Evolutionary conservation across 495 filamentous ascomycete species (phyloP).

Genomic region (Aspergillus bertholletiae): DNA sequence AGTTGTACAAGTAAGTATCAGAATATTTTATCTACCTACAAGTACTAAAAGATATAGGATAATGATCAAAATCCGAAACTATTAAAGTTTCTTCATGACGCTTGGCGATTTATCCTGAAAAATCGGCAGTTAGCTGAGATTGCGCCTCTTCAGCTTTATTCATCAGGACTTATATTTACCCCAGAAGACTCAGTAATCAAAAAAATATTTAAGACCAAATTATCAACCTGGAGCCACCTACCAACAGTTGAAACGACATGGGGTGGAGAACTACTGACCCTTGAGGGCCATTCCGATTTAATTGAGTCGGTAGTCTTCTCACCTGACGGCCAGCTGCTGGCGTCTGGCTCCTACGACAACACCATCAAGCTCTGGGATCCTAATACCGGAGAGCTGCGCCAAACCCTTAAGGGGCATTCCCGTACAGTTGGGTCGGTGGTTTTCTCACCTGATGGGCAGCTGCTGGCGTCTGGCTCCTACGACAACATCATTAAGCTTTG

Average conservation of each 20-base stretch:
- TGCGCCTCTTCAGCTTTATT: neutral
- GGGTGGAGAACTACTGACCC: constrained; percentile 12
- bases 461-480: neutral
- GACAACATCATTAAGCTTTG: constrained; percentile 34
- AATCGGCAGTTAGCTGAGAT: constrained; percentile 29
- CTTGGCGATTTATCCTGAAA: constrained; percentile 26
- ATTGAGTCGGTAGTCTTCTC: neutral
- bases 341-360: too few species aligned
- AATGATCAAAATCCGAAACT: constrained; percentile 14
- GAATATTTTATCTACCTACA: neutral
- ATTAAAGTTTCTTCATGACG: constrained; percentile 25
- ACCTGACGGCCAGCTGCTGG: neutral
- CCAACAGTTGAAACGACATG: constrained; percentile 8
- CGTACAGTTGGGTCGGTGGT: neutral
- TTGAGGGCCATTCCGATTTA: constrained; percentile 13
- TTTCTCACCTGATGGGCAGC: neutral
- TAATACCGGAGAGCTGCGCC: too few species aligned
- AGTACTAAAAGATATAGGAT: constrained; percentile 3
- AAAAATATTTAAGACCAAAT: constrained; percentile 2
- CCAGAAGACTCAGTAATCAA: constrained; percentile 25
- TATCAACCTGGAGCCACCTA: constrained; percentile 4
- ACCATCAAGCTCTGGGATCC: too few species aligned
- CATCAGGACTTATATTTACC: constrained; percentile 27
- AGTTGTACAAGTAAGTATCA: neutral
- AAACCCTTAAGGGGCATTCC: constrained; percentile 16